Conservation (phyloP, 192 early-diverging fungal species). For the Gonapodya sp. region DNA sequence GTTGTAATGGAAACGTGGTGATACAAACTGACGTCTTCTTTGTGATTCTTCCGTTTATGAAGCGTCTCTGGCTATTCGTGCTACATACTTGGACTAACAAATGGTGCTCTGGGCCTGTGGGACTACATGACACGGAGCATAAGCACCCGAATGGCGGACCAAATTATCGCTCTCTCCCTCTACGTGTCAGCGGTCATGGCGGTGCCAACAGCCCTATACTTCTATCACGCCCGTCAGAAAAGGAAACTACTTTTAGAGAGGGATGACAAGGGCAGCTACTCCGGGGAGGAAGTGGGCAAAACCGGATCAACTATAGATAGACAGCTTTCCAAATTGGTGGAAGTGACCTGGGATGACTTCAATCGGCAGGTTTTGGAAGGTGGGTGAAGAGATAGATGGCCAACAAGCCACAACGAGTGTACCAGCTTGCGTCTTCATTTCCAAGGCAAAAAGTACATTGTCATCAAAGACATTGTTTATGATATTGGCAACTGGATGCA, state of each 20-base stretch:
- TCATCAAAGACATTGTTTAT: neutral
- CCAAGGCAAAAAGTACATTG: neutral
- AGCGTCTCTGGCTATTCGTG: neutral
- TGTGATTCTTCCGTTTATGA: neutral
- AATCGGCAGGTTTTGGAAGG: conserved; percentile 1
- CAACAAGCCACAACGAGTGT: neutral
- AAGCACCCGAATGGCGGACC: neutral
- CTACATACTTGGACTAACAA: neutral
- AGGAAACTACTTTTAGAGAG: neutral
- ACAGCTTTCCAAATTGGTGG: neutral
- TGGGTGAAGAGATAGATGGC: neutral
- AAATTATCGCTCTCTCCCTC: neutral
- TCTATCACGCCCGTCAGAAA: neutral
- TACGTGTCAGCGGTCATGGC: neutral
- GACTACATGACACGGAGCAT: neutral
- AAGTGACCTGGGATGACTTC: neutral
- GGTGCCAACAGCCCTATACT: neutral
- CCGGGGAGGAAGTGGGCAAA: neutral
- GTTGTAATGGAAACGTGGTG: neutral
- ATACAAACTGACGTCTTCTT: neutral
- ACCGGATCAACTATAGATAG: neutral
- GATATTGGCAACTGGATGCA: neutral
- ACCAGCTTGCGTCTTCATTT: neutral
- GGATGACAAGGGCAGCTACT: neutral
- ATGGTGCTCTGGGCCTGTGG: neutral